Evolutionary conservation across 2,329 filamentous ascomycete species (phyloP).

Genomic region (Fusarium setosum): DNA sequence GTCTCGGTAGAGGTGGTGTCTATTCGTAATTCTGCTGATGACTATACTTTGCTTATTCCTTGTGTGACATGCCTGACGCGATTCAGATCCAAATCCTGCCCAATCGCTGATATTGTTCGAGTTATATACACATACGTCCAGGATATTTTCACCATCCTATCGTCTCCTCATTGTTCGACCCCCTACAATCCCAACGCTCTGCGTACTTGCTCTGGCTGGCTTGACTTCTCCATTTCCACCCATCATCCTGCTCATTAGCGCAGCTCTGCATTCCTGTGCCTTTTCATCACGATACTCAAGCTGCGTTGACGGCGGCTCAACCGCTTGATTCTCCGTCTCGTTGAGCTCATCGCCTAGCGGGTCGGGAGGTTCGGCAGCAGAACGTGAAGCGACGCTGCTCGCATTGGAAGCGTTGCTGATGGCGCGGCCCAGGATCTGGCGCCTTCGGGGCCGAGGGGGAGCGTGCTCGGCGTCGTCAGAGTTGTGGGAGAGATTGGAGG

Average conservation of each 20-base stretch:
- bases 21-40: background rate
- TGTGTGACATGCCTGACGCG: background rate
- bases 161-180: slow-evolving; percentile 41
- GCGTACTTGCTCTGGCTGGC: background rate
- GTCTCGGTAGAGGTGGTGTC: too few species aligned
- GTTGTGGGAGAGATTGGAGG: slow-evolving; percentile 25
- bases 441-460: slow-evolving; percentile 49
- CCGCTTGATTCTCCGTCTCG: slow-evolving; percentile 39
- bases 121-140: background rate
- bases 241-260: slow-evolving; percentile 59
- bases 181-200: slow-evolving; percentile 13
- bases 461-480: slow-evolving; percentile 27
- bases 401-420: slow-evolving; percentile 67
- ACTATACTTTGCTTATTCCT: background rate
- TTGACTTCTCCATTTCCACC: slow-evolving; percentile 35
- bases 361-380: slow-evolving; percentile 46
- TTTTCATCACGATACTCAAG: slow-evolving; percentile 65
- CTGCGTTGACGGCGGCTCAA: slow-evolving; percentile 60
- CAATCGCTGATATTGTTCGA: slow-evolving; percentile 3
- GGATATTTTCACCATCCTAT: slow-evolving; percentile 5
- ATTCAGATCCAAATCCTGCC: background rate
- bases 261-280: slow-evolving; percentile 56
- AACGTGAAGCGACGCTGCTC: slow-evolving; percentile 58
- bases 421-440: slow-evolving; percentile 68
- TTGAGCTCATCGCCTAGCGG: slow-evolving; percentile 35